Conservation (phyloP, 495 filamentous ascomycete genomes). For the Sabuloglossum arenarium region DNA sequence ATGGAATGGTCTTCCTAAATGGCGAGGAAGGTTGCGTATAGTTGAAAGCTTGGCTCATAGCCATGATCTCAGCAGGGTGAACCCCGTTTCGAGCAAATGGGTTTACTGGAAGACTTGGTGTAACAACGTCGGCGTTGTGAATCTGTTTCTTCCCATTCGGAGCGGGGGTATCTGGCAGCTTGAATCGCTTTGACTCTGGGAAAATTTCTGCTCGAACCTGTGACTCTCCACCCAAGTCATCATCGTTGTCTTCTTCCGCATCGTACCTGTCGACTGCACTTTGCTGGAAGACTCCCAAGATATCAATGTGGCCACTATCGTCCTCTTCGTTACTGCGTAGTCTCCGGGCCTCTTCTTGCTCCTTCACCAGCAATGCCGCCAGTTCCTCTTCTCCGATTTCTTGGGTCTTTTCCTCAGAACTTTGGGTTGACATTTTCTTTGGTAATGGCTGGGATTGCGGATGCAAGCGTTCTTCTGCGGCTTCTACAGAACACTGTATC, state of each 20-base stretch:
- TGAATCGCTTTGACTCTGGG: background rate
- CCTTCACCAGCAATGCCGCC: background rate
- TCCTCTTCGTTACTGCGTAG: background rate
- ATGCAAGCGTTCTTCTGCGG: background rate
- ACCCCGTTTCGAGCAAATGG: conserved; percentile 11
- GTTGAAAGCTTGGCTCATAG: conserved; percentile 20
- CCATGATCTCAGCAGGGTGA: conserved; percentile 9
- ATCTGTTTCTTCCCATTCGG: background rate
- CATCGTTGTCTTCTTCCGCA: background rate
- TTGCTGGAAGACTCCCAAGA: conserved; percentile 1
- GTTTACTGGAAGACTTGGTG: conserved; percentile 5
- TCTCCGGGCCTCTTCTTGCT: background rate
- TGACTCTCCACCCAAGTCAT: background rate
- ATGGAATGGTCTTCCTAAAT: conserved; percentile 13
- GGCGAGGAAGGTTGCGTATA: conserved; percentile 21
- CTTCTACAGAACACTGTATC: background rate
- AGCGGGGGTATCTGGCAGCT: conserved; percentile 1
- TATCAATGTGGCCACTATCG: conserved; percentile 1
- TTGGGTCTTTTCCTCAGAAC: background rate
- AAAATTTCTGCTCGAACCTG: background rate
- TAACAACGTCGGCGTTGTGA: background rate
- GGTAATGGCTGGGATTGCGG: background rate
- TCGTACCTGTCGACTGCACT: background rate
- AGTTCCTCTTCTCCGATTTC: background rate
- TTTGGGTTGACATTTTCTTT: background rate